Evolutionary conservation across 352 stramenopile species (phyloP).

Genomic region (Saprolegnia parasitica): DNA sequence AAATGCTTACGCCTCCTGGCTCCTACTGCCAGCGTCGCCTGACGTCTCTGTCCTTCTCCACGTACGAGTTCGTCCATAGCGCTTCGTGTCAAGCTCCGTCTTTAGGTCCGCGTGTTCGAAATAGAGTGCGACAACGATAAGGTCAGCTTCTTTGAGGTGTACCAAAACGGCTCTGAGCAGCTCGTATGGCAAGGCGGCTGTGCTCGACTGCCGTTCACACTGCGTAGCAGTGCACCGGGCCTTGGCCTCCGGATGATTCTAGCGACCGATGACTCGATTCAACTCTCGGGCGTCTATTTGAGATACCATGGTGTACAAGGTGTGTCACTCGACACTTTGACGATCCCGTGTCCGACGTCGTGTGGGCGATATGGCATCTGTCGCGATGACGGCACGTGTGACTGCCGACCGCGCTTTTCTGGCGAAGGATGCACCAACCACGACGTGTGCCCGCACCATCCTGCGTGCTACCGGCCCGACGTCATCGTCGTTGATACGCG

Average conservation of each 20-base stretch:
- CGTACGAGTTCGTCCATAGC: too few relatives aligned
- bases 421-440: constrained; percentile 3
- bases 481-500: neutral
- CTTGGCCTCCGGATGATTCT: neutral
- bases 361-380: neutral
- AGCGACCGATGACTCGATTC: neutral
- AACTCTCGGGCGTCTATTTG: neutral
- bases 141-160: neutral
- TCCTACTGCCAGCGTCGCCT: too few relatives aligned
- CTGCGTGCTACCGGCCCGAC: neutral
- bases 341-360: neutral
- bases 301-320: too few relatives aligned
- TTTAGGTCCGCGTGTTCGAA: neutral
- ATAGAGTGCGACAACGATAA: constrained; percentile 4
- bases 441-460: neutral
- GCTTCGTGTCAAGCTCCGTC: too few relatives aligned
- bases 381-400: constrained; percentile 3
- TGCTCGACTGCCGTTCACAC: neutral
- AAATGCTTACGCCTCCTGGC: too few relatives aligned
- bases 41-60: too few relatives aligned
- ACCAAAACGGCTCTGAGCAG: neutral
- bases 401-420: neutral
- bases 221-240: neutral
- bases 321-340: too few relatives aligned
- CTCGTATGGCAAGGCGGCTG: neutral